A percentile compares a stretch with the other conserved stretches of the same genome.
phyloP scores from a whole-genome alignment of 176 grass and related monocot species.

The Oryza punctata region DNA sequence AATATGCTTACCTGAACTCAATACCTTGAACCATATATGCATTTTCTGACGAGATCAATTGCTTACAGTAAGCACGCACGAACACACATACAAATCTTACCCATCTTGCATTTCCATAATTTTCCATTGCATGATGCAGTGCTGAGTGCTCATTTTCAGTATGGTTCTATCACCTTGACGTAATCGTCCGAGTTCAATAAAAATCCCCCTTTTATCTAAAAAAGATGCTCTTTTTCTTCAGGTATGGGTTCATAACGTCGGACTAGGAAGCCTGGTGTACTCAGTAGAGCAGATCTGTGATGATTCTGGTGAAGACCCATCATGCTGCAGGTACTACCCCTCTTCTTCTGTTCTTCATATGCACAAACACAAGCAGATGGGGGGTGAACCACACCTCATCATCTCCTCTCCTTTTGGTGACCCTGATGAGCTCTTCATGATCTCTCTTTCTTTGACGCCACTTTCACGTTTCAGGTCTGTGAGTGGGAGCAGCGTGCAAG shows the following conservation, averaged over 20 bases:
- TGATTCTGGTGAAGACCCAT: slow-evolving; percentile 77
- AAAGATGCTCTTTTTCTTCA: slow-evolving; percentile 39
- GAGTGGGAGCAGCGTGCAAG: slow-evolving; percentile 55
- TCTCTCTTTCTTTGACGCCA: background rate
- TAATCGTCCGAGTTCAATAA: no score
- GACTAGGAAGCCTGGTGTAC: slow-evolving; percentile 61
- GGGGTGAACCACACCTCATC: background rate
- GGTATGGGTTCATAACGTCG: slow-evolving; percentile 74
- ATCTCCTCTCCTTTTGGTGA: background rate
- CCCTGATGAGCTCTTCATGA: background rate
- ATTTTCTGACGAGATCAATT: background rate
- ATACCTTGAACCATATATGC: background rate
- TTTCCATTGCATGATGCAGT: background rate
- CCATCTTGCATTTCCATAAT: background rate
- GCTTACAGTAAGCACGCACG: background rate
- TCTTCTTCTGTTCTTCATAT: background rate
- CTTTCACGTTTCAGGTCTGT: slow-evolving; percentile 54
- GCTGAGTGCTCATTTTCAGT: background rate
- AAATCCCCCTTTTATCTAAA: no score
- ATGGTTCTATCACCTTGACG: no score
- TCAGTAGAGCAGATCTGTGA: slow-evolving; percentile 67
- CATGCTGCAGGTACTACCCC: slow-evolving; percentile 65
- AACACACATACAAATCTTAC: background rate
- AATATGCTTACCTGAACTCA: background rate
- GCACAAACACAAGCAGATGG: background rate